Evolutionary conservation across 345 rosid species (phyloP).

Genomic region (Citrus hindsii): DNA sequence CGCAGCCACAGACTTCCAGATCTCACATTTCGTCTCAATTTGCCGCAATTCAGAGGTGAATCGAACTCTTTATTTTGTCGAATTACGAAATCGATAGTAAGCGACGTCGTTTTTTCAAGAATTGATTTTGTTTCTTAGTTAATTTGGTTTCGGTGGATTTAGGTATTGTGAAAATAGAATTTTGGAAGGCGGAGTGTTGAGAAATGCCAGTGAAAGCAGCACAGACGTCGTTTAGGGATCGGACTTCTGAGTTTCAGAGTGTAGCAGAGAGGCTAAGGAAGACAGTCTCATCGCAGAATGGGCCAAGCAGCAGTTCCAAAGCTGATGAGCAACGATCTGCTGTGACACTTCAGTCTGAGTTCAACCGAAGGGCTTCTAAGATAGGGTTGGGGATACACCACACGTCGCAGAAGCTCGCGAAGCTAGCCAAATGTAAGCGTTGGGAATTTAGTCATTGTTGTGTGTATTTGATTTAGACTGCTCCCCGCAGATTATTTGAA

Average conservation of each 20-base stretch:
- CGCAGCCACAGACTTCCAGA: not conserved
- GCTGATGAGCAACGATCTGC: slow-evolving; percentile 43
- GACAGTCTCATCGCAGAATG: slow-evolving; percentile 32
- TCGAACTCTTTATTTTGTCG: not conserved
- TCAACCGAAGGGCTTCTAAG: slow-evolving; percentile 56
- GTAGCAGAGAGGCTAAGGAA: slow-evolving; percentile 57
- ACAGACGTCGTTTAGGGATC: slow-evolving; percentile 49
- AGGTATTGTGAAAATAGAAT: not conserved
- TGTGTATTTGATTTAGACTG: not conserved
- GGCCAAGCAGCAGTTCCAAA: slow-evolving; percentile 32
- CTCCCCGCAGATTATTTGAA: not conserved
- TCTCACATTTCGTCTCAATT: not conserved
- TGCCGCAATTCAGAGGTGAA: not conserved
- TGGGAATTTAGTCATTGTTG: not conserved
- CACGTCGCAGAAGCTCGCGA: slow-evolving; percentile 55
- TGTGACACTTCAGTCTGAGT: slow-evolving; percentile 54
- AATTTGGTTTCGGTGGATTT: not conserved
- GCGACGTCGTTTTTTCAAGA: not conserved
- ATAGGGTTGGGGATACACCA: slow-evolving; percentile 60
- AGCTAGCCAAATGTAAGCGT: slow-evolving; percentile 53
- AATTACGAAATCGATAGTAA: not conserved
- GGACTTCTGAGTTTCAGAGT: slow-evolving; percentile 54
- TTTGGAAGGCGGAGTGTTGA: not conserved
- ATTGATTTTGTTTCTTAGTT: not conserved
- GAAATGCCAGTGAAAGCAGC: slow-evolving; percentile 30